These are phyloP conservation scores for Oxalis stricta DNA, from an alignment of 441 rosid species.

Conservation along the genomic window DNA sequence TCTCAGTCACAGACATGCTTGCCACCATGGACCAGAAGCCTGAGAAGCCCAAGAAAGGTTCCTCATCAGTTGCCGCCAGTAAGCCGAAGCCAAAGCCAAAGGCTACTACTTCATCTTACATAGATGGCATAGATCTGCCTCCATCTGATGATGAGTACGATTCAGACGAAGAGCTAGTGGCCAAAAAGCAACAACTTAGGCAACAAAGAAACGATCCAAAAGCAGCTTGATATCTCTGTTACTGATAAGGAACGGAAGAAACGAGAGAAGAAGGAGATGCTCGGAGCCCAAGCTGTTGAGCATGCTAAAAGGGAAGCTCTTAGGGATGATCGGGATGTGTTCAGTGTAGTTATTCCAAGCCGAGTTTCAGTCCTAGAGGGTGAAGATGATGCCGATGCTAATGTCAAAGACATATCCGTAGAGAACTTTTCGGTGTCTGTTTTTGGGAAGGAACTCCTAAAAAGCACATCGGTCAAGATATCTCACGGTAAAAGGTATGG, in stretches of 20 bases:
- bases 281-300: slow-evolving; percentile 38
- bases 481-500: slow-evolving; percentile 95
- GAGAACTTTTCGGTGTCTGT: slow-evolving; percentile 86
- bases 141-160: slow-evolving; percentile 54
- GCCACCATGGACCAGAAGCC: slow-evolving; percentile 71
- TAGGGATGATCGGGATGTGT: slow-evolving; percentile 80
- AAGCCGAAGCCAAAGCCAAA: slow-evolving; percentile 46
- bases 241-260: slow-evolving; percentile 74
- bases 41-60: slow-evolving; percentile 56
- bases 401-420: slow-evolving; percentile 62
- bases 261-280: slow-evolving; percentile 54
- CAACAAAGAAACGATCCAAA: slow-evolving; percentile 36
- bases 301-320: slow-evolving; percentile 63
- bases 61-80: slow-evolving; percentile 21
- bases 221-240: slow-evolving; percentile 36
- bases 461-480: slow-evolving; percentile 69
- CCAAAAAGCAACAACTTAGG: slow-evolving; percentile 15
- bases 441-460: slow-evolving; percentile 75
- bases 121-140: slow-evolving; percentile 70
- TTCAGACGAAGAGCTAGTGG: slow-evolving; percentile 25
- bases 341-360: slow-evolving; percentile 80
- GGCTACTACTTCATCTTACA: slow-evolving; percentile 38
- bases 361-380: slow-evolving; percentile 73
- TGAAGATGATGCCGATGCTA: slow-evolving; percentile 69
- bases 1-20: slow-evolving; percentile 71